Evolutionary conservation across 2,329 filamentous ascomycete genomes (phyloP).

Genomic region (Stachybotrys echinatus): DNA sequence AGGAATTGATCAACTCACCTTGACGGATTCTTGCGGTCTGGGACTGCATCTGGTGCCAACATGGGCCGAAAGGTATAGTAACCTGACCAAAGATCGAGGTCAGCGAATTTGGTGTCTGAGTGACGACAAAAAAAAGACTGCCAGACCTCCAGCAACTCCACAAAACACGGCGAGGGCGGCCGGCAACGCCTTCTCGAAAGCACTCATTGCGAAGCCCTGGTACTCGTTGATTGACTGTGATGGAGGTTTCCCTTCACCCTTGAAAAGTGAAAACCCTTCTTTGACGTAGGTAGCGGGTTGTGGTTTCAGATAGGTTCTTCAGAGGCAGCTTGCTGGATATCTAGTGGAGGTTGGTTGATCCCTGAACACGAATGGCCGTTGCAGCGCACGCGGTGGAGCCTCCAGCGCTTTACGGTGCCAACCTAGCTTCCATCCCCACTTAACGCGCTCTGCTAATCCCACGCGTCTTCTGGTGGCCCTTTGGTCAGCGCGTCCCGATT

Average conservation of each 20-base stretch:
- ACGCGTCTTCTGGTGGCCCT: neutral
- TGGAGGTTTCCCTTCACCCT: neutral
- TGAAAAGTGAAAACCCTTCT: neutral
- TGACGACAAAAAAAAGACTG: neutral
- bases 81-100: slow-evolving; percentile 13
- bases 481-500: too few relatives aligned
- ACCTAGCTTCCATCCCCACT: neutral
- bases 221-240: neutral
- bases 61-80: slow-evolving; percentile 32
- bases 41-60: slow-evolving; percentile 17
- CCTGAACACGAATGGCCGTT: neutral
- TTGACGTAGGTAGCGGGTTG: neutral
- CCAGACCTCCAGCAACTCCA: slow-evolving; percentile 29
- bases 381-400: neutral
- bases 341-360: too few relatives aligned
- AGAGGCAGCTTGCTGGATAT: neutral
- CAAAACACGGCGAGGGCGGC: slow-evolving; percentile 29
- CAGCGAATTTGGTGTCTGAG: slow-evolving; percentile 5
- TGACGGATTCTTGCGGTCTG: slow-evolving; percentile 6
- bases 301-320: neutral
- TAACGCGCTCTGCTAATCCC: neutral
- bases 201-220: slow-evolving; percentile 18
- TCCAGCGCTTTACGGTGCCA: neutral
- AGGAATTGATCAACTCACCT: too few relatives aligned
- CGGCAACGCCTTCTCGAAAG: slow-evolving; percentile 27